Evolutionary conservation across 495 filamentous ascomycete genomes (phyloP).

Genomic region (Polyplosphaeria fusca): DNA sequence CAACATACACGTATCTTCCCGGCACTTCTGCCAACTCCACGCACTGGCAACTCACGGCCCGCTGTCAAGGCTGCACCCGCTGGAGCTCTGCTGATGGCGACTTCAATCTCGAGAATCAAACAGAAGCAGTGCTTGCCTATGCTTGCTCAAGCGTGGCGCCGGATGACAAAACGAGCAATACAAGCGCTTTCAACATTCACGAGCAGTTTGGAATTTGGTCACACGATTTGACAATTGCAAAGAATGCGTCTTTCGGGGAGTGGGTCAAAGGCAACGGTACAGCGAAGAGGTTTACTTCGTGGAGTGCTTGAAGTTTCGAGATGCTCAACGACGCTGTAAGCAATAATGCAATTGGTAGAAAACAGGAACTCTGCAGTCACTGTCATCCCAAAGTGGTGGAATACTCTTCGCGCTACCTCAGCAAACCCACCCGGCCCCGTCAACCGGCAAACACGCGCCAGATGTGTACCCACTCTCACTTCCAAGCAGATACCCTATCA

Average conservation of each 20-base stretch:
- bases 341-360: too few species aligned
- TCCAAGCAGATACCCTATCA: too few species aligned
- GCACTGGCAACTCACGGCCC: slow-evolving; percentile 50
- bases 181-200: slow-evolving; percentile 13
- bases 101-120: not conserved
- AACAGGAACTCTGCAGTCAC: too few species aligned
- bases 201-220: slow-evolving; percentile 19
- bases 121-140: slow-evolving; percentile 11
- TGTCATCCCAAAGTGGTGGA: too few species aligned
- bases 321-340: too few species aligned
- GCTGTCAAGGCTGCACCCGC: slow-evolving; percentile 45
- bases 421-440: too few species aligned
- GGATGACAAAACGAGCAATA: slow-evolving; percentile 7
- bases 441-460: too few species aligned
- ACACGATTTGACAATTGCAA: slow-evolving; percentile 17
- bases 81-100: slow-evolving; percentile 14
- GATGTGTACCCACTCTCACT: too few species aligned
- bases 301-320: too few species aligned
- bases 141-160: slow-evolving; percentile 18
- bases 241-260: slow-evolving; percentile 8
- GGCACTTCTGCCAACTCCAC: slow-evolving; percentile 46
- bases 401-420: too few species aligned
- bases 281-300: too few species aligned
- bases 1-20: slow-evolving; percentile 45
- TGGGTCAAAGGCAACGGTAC: slow-evolving; percentile 6